These are phyloP conservation scores for Taphrina deformans DNA, from an alignment of 1,139 yeast species.

Conservation along the genomic window DNA sequence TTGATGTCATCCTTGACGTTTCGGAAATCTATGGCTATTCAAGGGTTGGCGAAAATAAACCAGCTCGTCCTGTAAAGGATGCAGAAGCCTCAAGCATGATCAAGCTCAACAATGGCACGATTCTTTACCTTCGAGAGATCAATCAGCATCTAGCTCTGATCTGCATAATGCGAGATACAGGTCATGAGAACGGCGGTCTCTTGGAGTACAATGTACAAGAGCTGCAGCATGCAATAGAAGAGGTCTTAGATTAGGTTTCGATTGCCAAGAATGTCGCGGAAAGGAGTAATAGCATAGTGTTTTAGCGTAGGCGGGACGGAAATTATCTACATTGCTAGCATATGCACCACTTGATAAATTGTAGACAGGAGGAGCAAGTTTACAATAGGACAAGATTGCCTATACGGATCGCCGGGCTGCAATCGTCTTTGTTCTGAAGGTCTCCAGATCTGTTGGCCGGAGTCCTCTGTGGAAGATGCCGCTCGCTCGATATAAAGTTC, in stretches of 20 bases:
- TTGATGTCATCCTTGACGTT: slow-evolving; percentile 87
- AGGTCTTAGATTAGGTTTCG: slow-evolving; percentile 56
- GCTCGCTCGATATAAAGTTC: not conserved
- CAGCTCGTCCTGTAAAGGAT: slow-evolving; percentile 1
- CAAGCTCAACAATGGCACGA: slow-evolving; percentile 71
- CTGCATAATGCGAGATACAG: slow-evolving; percentile 70
- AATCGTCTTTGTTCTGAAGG: too few relatives aligned
- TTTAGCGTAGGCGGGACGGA: not conserved
- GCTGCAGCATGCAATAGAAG: slow-evolving; percentile 73
- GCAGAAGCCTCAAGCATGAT: slow-evolving; percentile 40
- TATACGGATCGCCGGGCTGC: too few relatives aligned
- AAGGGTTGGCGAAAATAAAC: slow-evolving; percentile 12
- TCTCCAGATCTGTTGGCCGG: too few relatives aligned
- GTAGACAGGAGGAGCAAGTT: too few relatives aligned
- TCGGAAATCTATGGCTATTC: slow-evolving; percentile 51
- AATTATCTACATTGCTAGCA: not conserved
- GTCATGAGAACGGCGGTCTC: slow-evolving; percentile 56
- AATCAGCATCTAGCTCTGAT: slow-evolving; percentile 89
- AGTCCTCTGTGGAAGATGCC: not conserved
- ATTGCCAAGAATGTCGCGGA: too few relatives aligned
- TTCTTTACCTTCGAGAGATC: slow-evolving; percentile 84
- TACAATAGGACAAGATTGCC: too few relatives aligned
- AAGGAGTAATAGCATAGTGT: too few relatives aligned
- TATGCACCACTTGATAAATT: not conserved
- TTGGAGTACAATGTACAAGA: slow-evolving; percentile 87